Conservation (phyloP, 2,329 filamentous ascomycete genomes). For the Berkeleyomyces basicola region DNA sequence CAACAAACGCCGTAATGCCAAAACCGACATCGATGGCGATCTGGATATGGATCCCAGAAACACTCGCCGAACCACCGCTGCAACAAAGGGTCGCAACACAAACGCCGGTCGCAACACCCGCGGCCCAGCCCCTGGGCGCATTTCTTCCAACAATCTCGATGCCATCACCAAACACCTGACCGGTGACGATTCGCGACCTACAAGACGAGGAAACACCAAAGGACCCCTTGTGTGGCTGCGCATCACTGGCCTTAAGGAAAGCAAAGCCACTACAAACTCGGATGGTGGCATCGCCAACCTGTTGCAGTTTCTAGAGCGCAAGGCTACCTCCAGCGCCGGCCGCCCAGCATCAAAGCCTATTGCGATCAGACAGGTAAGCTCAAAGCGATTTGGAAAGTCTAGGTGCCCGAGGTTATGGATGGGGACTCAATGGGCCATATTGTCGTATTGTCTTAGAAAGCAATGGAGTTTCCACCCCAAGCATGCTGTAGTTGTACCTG, state of each 20-base stretch:
- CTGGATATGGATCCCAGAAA: constrained; percentile 36
- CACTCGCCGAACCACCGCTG: constrained; percentile 20
- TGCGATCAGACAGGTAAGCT: constrained; percentile 65
- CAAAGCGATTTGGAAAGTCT: background rate
- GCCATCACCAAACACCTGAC: constrained; percentile 29
- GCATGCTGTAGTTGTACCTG: constrained; percentile 21
- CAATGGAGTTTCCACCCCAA: constrained; percentile 1
- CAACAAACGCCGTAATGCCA: constrained; percentile 30
- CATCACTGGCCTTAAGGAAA: constrained; percentile 48
- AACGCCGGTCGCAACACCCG: constrained; percentile 17
- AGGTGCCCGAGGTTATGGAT: background rate
- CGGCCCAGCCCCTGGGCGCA: constrained; percentile 5
- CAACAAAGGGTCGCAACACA: constrained; percentile 17
- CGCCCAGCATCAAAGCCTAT: constrained; percentile 31
- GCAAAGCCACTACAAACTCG: constrained; percentile 48
- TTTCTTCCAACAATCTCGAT: constrained; percentile 24
- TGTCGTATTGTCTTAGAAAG: background rate
- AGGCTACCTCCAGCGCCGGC: constrained; percentile 40
- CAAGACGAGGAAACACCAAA: constrained; percentile 12
- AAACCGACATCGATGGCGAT: constrained; percentile 39
- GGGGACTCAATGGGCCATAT: background rate
- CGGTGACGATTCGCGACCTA: constrained; percentile 21
- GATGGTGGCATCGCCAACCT: constrained; percentile 51
- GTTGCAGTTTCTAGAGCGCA: constrained; percentile 53
- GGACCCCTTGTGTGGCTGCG: constrained; percentile 22